A percentile compares a stretch with the other conserved stretches of the same genome.
These are phyloP conservation scores for Neophaeococcomyces aloes DNA, from an alignment of 2,329 filamentous ascomycete species.

Conservation along the genomic window DNA sequence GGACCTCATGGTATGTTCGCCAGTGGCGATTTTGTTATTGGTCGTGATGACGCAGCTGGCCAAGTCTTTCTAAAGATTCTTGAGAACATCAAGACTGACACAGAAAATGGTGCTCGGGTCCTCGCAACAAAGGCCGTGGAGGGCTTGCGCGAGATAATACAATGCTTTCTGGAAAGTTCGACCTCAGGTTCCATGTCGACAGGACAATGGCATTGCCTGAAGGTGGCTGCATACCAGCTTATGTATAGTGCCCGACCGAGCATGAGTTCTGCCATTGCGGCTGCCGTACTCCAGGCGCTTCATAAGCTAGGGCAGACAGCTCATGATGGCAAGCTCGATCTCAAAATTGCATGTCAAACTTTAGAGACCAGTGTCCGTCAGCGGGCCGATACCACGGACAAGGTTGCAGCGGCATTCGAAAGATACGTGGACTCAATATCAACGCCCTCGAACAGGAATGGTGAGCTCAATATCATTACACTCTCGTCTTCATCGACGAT, in stretches of 20 bases:
- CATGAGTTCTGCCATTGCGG: slow-evolving; percentile 53
- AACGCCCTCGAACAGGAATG: not conserved
- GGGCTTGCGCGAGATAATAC: slow-evolving; percentile 40
- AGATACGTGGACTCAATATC: slow-evolving; percentile 3
- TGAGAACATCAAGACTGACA: slow-evolving; percentile 42
- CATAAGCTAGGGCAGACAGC: slow-evolving; percentile 26
- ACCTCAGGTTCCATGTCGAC: slow-evolving; percentile 13
- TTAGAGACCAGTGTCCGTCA: slow-evolving; percentile 22
- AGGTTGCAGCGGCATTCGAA: slow-evolving; percentile 13
- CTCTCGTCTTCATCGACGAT: slow-evolving; percentile 56
- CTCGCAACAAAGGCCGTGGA: slow-evolving; percentile 46
- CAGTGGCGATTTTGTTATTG: not conserved
- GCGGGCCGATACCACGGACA: slow-evolving; percentile 17
- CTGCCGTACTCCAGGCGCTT: slow-evolving; percentile 40
- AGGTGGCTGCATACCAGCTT: slow-evolving; percentile 52
- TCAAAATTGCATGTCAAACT: slow-evolving; percentile 15
- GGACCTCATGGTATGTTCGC: slow-evolving; percentile 34
- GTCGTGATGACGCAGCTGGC: slow-evolving; percentile 30
- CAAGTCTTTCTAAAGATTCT: slow-evolving; percentile 39
- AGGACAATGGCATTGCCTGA: slow-evolving; percentile 46
- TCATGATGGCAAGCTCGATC: slow-evolving; percentile 1
- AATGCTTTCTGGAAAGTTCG: slow-evolving; percentile 23
- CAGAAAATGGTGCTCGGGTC: slow-evolving; percentile 49
- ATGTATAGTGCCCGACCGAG: slow-evolving; percentile 56
- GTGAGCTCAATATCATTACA: slow-evolving; percentile 44